Percentiles rank a stretch among this genome's conserved stretches.
Evolutionary conservation across 768 basidiomycete species (phyloP).

Genomic region (Polyporus arcularius): DNA sequence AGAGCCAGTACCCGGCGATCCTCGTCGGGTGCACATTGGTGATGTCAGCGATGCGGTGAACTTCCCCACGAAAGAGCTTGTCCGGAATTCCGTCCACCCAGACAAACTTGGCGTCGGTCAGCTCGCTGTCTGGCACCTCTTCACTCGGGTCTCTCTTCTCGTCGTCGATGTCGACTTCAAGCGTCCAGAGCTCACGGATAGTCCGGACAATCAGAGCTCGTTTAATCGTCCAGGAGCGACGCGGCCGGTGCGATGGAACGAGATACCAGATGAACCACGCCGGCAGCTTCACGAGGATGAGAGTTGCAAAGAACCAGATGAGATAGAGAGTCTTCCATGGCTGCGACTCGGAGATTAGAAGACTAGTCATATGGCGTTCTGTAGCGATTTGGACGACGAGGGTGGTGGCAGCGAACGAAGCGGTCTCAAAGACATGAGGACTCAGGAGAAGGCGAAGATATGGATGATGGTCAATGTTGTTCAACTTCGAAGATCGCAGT

Average conservation of each 20-base stretch:
- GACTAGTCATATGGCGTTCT: too few species aligned
- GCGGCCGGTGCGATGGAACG: slow-evolving; percentile 9
- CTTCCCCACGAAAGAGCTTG: slow-evolving; percentile 5
- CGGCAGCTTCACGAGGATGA: slow-evolving; percentile 13
- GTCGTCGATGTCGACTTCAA: not conserved
- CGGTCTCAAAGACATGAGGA: too few species aligned
- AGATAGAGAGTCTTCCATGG: slow-evolving; percentile 21
- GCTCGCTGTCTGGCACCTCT: slow-evolving; percentile 3
- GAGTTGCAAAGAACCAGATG: slow-evolving; percentile 3
- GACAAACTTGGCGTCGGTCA: slow-evolving; percentile 13
- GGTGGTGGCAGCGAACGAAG: too few species aligned
- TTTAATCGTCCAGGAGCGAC: slow-evolving; percentile 10
- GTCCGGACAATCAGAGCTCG: slow-evolving; percentile 9
- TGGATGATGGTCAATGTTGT: too few species aligned
- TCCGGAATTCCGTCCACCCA: slow-evolving; percentile 19
- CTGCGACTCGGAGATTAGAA: not conserved
- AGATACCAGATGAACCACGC: slow-evolving; percentile 16
- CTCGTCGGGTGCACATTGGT: slow-evolving; percentile 5
- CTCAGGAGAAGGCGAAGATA: too few species aligned
- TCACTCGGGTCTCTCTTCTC: not conserved
- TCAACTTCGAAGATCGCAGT: too few species aligned
- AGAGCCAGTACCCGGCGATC: slow-evolving; percentile 23
- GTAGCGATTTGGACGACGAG: too few species aligned
- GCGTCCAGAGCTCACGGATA: slow-evolving; percentile 1
- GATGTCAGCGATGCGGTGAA: slow-evolving; percentile 2